Evolutionary conservation across 345 rosid genomes (phyloP).

Genomic region (Streptanthus diversifolius): DNA sequence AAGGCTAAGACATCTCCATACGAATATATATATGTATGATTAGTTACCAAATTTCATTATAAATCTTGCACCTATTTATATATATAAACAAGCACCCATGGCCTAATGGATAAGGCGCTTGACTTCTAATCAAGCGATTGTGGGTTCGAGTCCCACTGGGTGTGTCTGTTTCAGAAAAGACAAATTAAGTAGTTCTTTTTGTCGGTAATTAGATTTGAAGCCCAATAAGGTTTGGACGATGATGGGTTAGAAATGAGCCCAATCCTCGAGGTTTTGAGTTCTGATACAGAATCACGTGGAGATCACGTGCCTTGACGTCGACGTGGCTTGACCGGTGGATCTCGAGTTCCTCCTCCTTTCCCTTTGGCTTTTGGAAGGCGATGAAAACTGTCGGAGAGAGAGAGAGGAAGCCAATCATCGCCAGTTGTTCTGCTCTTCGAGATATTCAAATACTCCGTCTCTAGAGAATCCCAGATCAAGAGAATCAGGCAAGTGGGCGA

Average conservation of each 20-base stretch:
- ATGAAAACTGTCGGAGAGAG: conserved; percentile 15
- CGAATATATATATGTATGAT: not conserved
- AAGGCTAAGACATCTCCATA: not conserved
- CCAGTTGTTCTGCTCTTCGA: conserved; percentile 9
- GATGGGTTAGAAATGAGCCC: conserved; percentile 15
- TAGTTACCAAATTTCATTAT: no score
- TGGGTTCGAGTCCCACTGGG: conserved; percentile 37
- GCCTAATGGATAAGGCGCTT: conserved; percentile 42
- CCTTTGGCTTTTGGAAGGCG: conserved; percentile 6
- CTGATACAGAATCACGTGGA: conserved; percentile 3
- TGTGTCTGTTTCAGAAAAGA: not conserved
- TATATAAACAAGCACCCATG: conserved; percentile 31
- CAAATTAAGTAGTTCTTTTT: no score
- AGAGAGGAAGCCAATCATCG: conserved; percentile 10
- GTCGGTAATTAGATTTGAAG: not conserved
- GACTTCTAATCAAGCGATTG: conserved; percentile 42
- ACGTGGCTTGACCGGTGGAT: conserved; percentile 20
- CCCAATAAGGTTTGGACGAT: not conserved
- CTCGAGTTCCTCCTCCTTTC: not conserved
- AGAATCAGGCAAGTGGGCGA: conserved; percentile 7
- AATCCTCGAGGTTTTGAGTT: not conserved
- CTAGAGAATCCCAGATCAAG: conserved; percentile 11
- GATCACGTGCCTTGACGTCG: conserved; percentile 19
- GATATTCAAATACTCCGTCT: conserved; percentile 8
- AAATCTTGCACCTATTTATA: no score